Percentiles rank a stretch among this genome's conserved stretches.
Evolutionary conservation across 2,329 filamentous ascomycete species (phyloP).

Genomic region (Didymella pomorum): DNA sequence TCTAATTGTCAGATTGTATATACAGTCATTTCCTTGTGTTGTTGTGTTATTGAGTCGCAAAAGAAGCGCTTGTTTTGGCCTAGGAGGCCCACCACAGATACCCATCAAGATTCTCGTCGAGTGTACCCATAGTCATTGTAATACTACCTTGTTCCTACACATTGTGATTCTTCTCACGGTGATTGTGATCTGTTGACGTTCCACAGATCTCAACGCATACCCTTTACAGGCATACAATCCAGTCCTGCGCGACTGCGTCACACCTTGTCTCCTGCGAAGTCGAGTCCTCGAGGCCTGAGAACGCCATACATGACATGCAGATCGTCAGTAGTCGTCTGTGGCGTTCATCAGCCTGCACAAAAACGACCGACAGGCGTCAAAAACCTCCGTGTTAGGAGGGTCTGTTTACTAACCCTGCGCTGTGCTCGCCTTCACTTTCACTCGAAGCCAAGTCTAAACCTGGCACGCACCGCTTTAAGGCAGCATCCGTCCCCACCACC

Average conservation of each 20-base stretch:
- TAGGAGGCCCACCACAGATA: conserved; percentile 12
- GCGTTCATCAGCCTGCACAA: not conserved
- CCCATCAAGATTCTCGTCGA: conserved; percentile 11
- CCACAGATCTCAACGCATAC: not conserved
- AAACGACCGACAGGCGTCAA: not conserved
- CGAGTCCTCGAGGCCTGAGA: not conserved
- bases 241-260: not conserved
- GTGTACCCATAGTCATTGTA: conserved; percentile 16
- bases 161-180: not conserved
- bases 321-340: not conserved
- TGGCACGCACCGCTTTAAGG: not conserved
- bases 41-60: not conserved
- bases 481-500: not conserved
- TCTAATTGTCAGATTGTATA: conserved; percentile 12
- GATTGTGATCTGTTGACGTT: not conserved
- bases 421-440: conserved; percentile 1
- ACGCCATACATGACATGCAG: not conserved
- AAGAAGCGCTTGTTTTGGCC: conserved; percentile 9
- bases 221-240: not conserved
- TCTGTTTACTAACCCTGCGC: not conserved
- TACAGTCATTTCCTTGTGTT: conserved; percentile 1
- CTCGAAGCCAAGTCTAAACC: not conserved
- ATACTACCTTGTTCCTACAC: not conserved
- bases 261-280: not conserved
- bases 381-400: not conserved